A percentile compares a stretch with the other conserved stretches of the same genome.
Evolutionary conservation across 768 basidiomycete genomes (phyloP).

Genomic region (Leccinum ochraceum): DNA sequence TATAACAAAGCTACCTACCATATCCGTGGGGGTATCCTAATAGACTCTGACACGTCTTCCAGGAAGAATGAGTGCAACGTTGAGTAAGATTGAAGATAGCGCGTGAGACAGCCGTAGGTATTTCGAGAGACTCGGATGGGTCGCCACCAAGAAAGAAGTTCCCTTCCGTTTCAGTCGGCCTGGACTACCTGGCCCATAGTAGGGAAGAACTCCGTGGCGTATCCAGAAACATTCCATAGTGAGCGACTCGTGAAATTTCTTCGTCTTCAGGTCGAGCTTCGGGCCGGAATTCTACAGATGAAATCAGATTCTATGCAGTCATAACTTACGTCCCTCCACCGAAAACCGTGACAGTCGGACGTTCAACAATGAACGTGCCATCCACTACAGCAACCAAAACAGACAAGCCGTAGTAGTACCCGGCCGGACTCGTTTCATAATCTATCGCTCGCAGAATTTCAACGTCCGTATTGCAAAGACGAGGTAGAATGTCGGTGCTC

Average conservation of each 20-base stretch:
- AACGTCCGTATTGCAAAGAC: too few species aligned
- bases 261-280: background rate
- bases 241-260: background rate
- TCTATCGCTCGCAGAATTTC: background rate
- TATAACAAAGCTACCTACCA: too few species aligned
- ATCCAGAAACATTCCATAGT: background rate
- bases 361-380: background rate
- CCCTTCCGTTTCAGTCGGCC: too few species aligned
- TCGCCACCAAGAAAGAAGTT: background rate
- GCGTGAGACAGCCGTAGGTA: background rate
- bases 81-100: background rate
- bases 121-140: background rate
- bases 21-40: too few species aligned
- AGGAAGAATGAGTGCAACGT: background rate
- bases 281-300: background rate
- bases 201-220: background rate
- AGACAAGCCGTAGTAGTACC: background rate
- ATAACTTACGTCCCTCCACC: background rate
- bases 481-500: background rate
- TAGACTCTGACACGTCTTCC: too few species aligned
- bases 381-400: background rate
- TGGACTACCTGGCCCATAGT: too few species aligned
- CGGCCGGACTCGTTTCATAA: background rate
- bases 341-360: background rate
- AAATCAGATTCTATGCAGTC: background rate